Evolutionary conservation across 768 basidiomycete species (phyloP).

Genomic region (Pholiota microspora): DNA sequence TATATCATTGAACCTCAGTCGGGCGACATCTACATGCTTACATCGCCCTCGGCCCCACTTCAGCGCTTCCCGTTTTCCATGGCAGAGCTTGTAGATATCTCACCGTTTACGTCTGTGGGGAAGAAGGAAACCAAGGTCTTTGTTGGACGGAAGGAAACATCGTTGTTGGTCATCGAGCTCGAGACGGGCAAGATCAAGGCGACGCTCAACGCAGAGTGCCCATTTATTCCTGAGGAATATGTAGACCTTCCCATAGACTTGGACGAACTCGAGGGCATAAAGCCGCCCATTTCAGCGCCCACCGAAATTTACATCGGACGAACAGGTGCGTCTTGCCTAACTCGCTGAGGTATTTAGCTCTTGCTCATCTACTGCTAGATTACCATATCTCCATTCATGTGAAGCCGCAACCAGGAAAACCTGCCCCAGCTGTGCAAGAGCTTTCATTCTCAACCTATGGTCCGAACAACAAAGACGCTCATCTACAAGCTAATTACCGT

Average conservation of each 20-base stretch:
- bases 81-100: constrained; percentile 89
- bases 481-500: constrained; percentile 69
- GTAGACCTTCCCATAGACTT: constrained; percentile 48
- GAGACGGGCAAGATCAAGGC: constrained; percentile 73
- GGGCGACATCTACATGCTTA: constrained; percentile 88
- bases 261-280: constrained; percentile 43
- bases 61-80: constrained; percentile 91
- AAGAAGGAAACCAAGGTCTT: constrained; percentile 73
- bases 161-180: constrained; percentile 68
- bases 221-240: constrained; percentile 58
- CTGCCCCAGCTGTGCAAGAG: constrained; percentile 60
- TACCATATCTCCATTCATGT: constrained; percentile 87
- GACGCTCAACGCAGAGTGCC: constrained; percentile 73
- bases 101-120: constrained; percentile 71
- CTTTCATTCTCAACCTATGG: constrained; percentile 91
- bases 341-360: constrained; percentile 2
- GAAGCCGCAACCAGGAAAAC: constrained; percentile 34
- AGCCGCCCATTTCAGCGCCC: constrained; percentile 30
- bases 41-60: constrained; percentile 63
- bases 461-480: constrained; percentile 83
- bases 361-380: constrained; percentile 48
- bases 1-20: constrained; percentile 96
- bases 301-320: constrained; percentile 52
- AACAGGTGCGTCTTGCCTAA: constrained; percentile 36
- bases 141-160: constrained; percentile 89